Conservation (phyloP, 257 asterid species). For the Henckelia pumila region DNA sequence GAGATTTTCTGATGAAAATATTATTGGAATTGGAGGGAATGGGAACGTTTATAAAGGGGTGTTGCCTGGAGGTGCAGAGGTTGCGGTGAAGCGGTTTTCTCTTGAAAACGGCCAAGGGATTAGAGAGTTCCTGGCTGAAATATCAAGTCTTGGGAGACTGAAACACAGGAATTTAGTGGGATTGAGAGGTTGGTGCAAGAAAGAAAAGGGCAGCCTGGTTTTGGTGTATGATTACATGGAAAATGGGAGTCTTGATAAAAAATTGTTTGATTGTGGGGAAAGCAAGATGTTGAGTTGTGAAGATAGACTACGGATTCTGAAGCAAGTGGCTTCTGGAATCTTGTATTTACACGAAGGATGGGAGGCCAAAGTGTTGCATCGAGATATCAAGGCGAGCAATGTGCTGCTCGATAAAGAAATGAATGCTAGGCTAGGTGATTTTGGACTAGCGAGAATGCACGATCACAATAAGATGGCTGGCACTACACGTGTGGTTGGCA, state of each 20-base stretch:
- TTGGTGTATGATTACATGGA: conserved; percentile 52
- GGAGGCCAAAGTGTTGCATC: conserved; percentile 54
- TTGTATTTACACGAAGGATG: conserved; percentile 59
- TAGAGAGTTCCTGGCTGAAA: conserved; percentile 43
- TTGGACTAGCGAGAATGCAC: conserved; percentile 62
- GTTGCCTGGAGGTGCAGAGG: conserved; percentile 30
- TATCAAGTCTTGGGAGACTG: conserved; percentile 44
- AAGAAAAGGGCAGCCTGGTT: conserved; percentile 36
- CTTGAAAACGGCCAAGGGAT: conserved; percentile 38
- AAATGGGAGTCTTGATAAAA: conserved; percentile 48
- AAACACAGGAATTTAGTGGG: conserved; percentile 53
- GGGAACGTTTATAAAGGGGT: conserved; percentile 50
- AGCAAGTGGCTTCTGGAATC: conserved; percentile 56
- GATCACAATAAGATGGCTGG: conserved; percentile 40
- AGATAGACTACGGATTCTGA: conserved; percentile 50
- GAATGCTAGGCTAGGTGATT: conserved; percentile 63
- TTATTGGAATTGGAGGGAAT: conserved; percentile 47
- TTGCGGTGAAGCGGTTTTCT: conserved; percentile 42
- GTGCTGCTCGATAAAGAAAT: conserved; percentile 61
- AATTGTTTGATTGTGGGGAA: conserved; percentile 29
- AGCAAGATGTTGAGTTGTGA: conserved; percentile 31
- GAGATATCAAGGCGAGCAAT: conserved; percentile 60
- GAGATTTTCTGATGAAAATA: conserved; percentile 37
- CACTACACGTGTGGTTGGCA: conserved; percentile 57
- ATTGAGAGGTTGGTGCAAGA: conserved; percentile 47